Evolutionary conservation across 148 eudicot genomes (phyloP), one percentile per base, ranked within the genome.

Genomic region (Cornus florida): DNA sequence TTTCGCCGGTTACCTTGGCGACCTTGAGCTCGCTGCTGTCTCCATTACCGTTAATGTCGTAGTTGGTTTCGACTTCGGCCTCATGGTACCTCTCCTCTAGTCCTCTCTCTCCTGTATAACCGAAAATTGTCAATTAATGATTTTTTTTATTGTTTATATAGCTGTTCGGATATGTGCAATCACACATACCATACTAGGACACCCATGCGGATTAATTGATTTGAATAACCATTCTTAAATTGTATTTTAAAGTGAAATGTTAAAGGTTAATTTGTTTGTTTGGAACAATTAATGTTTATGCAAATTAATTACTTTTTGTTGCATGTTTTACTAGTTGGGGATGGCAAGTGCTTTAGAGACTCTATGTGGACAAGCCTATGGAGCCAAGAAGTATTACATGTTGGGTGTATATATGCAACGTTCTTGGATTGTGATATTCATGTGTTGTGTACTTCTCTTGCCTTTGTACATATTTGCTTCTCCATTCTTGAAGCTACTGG

Each of bases 271-370:
- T n/a, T n/a, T n/a, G n/a, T n/a, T n/a, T n/a, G n/a, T n/a, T n/a
- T n/a, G n/a, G n/a, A n/a, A n/a, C n/a, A n/a, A n/a, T 28, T 28
- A 0, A 28, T 28, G 28, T 28, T 28, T 28, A 28, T 28, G 28
- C 28, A 28, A 28, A 35, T 35, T 35, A 35, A 35, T 35, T 35
- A 35, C 1, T 0, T 35, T 23, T 66, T 22, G 39, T 14, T 32
- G 4, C 28, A 28, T 28, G 38, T 38, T 6, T 7, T 33, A 65
- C 12, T 80, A 89, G 92, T 53, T 89, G 66, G 92, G 92, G 10
- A 87, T 89, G 87, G 92, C 90, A 28, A 87, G 90, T 76, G 92
- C 92, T 31, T 76, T 89, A 28, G 92, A 89, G 81, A 89, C 90
- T 0, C 75, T 88, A 72, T 88, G 90, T 38, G 90, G 90, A 10